These are phyloP conservation scores for Clathrospora elynae DNA, from an alignment of 2,329 filamentous ascomycete species.

Conservation along the genomic window DNA sequence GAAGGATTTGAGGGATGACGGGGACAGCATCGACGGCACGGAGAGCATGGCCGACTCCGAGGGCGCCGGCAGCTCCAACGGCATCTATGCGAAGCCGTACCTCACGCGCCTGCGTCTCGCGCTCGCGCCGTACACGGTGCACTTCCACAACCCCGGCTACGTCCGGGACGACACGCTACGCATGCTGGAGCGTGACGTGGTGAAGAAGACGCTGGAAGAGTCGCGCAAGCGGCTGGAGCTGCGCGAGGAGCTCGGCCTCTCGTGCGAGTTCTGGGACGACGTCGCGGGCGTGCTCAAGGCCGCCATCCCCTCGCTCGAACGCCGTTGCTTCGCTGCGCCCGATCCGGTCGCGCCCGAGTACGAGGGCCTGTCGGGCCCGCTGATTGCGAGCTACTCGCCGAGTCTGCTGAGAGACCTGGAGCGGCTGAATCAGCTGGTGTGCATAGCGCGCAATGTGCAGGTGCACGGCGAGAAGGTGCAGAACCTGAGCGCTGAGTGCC, in stretches of 20 bases:
- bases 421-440: constrained; percentile 65
- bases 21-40: constrained; percentile 15
- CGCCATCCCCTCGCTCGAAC: constrained; percentile 65
- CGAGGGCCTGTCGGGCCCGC: constrained; percentile 62
- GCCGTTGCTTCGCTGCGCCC: constrained; percentile 65
- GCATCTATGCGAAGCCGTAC: constrained; percentile 38
- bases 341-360: constrained; percentile 62
- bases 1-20: constrained; percentile 3
- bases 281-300: constrained; percentile 62
- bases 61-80: constrained; percentile 20
- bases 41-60: constrained; percentile 19
- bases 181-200: constrained; percentile 59
- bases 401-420: constrained; percentile 66
- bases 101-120: constrained; percentile 54
- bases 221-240: constrained; percentile 62
- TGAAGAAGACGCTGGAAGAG: constrained; percentile 64
- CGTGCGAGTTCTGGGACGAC: constrained; percentile 64
- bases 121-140: constrained; percentile 57
- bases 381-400: constrained; percentile 65
- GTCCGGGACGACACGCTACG: constrained; percentile 64
- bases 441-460: constrained; percentile 65
- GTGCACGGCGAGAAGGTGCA: constrained; percentile 66
- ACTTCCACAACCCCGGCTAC: constrained; percentile 65
- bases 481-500: constrained; percentile 64
- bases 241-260: constrained; percentile 62